Evolutionary conservation across 176 grass and related monocot genomes (phyloP).

Genomic region (Metroxylon sagu): DNA sequence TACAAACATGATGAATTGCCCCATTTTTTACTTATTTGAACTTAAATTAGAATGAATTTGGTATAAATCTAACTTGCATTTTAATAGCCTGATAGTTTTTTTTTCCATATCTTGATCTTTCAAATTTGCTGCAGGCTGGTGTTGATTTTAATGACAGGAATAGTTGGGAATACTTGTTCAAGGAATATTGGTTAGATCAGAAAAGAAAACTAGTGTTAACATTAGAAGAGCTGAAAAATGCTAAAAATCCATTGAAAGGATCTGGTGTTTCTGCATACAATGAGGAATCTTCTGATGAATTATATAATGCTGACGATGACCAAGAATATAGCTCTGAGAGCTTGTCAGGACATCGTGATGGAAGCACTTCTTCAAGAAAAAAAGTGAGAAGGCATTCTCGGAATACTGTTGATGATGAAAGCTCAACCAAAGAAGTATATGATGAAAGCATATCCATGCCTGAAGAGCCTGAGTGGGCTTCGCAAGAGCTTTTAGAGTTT

Average conservation of each 20-base stretch:
- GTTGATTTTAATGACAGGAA: constrained; percentile 95
- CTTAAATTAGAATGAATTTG: no score
- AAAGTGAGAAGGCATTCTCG: constrained; percentile 49
- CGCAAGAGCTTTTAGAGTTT: constrained; percentile 72
- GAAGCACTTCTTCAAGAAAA: constrained; percentile 38
- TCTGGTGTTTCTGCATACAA: constrained; percentile 40
- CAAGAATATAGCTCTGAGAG: constrained; percentile 60
- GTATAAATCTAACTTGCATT: no score
- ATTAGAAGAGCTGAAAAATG: constrained; percentile 60
- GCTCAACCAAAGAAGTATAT: constrained; percentile 30
- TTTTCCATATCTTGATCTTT: no score
- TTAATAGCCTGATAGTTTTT: no score
- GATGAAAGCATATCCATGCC: constrained; percentile 29
- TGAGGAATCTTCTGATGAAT: constrained; percentile 69
- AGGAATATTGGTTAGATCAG: constrained; percentile 91
- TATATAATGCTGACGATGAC: constrained; percentile 69
- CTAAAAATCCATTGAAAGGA: constrained; percentile 56
- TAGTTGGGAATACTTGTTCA: constrained; percentile 99
- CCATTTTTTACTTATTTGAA: no score
- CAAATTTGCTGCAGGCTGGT: constrained; percentile 28
- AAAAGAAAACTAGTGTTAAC: constrained; percentile 71
- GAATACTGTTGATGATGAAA: constrained; percentile 13
- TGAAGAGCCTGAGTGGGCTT: constrained; percentile 61
- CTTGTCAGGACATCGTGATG: constrained; percentile 33
- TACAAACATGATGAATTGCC: no score